Percentiles rank a stretch among this genome's conserved stretches.
Conservation (phyloP, 495 filamentous ascomycete genomes). For the Talaromyces adpressus region DNA sequence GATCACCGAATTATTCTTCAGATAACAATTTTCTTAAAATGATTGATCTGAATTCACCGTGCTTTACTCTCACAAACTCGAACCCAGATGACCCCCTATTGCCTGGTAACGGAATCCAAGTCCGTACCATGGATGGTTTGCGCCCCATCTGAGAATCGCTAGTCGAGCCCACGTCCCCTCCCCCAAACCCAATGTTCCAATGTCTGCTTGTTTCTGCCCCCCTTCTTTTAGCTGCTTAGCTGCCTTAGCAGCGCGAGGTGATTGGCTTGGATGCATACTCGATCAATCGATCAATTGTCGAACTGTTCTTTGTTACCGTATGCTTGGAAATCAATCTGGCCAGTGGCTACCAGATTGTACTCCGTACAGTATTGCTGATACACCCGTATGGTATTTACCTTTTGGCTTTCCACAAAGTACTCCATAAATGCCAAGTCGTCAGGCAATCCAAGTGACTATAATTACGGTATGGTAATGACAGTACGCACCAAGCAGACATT, state of each 20-base stretch:
- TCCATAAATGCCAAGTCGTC: neutral
- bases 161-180: neutral
- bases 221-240: neutral
- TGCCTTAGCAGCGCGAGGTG: neutral
- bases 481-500: neutral
- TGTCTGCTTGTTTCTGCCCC: neutral
- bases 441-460: neutral
- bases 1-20: too few relatives aligned
- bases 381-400: neutral
- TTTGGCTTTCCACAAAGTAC: neutral
- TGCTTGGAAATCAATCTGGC: neutral
- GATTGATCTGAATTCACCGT: too few relatives aligned
- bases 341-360: neutral
- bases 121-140: neutral
- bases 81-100: neutral
- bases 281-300: neutral
- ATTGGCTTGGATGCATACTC: neutral
- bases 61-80: too few relatives aligned
- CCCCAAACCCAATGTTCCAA: neutral
- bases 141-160: constrained; percentile 2
- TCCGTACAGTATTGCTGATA: neutral
- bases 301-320: neutral
- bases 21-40: too few relatives aligned
- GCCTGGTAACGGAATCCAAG: neutral
- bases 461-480: neutral